A percentile compares a stretch with the other conserved stretches of the same genome.
phyloP scores from a whole-genome alignment of 163 green algal species.

The Prototheca stagnorum region DNA sequence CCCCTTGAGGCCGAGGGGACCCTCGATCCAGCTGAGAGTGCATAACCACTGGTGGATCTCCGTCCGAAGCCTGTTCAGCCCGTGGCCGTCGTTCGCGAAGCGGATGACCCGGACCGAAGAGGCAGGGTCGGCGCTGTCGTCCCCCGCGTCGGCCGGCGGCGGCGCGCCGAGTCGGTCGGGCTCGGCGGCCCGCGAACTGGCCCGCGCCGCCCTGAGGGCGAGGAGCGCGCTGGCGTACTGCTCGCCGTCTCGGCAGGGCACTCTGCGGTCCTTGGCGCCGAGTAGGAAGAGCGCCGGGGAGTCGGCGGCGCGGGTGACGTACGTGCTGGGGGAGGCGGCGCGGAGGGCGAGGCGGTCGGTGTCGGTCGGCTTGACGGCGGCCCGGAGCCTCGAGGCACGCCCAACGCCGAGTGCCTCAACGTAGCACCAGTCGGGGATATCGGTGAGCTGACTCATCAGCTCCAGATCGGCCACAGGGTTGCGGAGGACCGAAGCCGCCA shows the following conservation, averaged over 20 bases:
- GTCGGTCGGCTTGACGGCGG: conserved; percentile 24
- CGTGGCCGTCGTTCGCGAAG: conserved; percentile 62
- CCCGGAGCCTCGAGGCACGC: conserved; percentile 17
- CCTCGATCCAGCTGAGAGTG: no score
- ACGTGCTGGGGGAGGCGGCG: conserved; percentile 43
- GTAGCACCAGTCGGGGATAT: conserved; percentile 71
- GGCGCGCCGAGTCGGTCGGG: no score
- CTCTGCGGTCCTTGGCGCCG: conserved; percentile 51
- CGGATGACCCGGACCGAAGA: conserved; percentile 4
- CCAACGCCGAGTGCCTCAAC: conserved; percentile 60
- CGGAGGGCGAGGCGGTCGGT: conserved; percentile 46
- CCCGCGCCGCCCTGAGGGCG: no score
- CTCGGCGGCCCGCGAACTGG: no score
- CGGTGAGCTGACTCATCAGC: conserved; percentile 62
- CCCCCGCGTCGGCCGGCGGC: no score
- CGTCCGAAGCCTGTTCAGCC: conserved; percentile 74
- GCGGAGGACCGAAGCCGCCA: conserved; percentile 61
- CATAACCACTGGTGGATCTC: conserved; percentile 84
- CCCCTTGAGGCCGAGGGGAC: no score
- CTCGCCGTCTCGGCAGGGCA: conserved; percentile 40
- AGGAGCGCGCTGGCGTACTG: conserved; percentile 47
- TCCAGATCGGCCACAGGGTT: conserved; percentile 82
- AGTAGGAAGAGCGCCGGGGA: conserved; percentile 73
- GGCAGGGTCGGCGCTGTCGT: conserved; percentile 3
- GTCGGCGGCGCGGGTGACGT: conserved; percentile 42